Conservation (phyloP, 805 yeast genomes). For the Candida alai region DNA sequence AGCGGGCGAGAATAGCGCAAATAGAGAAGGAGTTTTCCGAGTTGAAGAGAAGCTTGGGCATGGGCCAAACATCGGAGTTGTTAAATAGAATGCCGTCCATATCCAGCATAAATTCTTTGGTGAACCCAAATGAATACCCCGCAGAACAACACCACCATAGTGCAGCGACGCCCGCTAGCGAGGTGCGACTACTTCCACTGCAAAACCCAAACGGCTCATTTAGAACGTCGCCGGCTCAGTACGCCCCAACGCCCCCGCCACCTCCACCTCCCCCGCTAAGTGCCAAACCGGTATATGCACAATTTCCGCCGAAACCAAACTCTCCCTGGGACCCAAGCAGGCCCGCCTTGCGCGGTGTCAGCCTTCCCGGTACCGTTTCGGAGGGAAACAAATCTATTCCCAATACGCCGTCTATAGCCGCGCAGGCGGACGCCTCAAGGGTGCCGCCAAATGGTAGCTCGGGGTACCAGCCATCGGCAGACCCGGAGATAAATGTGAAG, state of each 20-base stretch:
- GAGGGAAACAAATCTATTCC: conserved; percentile 25
- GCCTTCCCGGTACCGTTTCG: too few relatives aligned
- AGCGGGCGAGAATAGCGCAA: conserved; percentile 79
- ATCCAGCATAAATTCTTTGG: conserved; percentile 2
- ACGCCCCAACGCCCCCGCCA: conserved; percentile 3
- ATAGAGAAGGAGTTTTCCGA: conserved; percentile 78
- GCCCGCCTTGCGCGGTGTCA: too few relatives aligned
- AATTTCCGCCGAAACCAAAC: not conserved
- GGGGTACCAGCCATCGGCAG: conserved; percentile 1
- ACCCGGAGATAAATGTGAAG: not conserved
- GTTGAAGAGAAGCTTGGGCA: conserved; percentile 50
- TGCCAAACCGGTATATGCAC: not conserved
- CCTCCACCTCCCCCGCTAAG: conserved; percentile 3
- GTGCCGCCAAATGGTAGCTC: conserved; percentile 3
- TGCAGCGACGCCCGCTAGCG: not conserved
- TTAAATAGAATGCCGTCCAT: conserved; percentile 24
- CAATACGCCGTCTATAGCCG: conserved; percentile 25
- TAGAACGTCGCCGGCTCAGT: conserved; percentile 1
- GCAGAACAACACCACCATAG: too few relatives aligned
- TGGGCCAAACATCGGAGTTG: conserved; percentile 30
- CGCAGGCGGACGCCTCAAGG: conserved; percentile 6
- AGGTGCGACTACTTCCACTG: too few relatives aligned
- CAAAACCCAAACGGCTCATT: not conserved
- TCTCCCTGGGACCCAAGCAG: not conserved
- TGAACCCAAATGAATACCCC: conserved; percentile 1